phyloP scores from a whole-genome alignment of 768 basidiomycete genomes.

The Boletellus sp. region DNA sequence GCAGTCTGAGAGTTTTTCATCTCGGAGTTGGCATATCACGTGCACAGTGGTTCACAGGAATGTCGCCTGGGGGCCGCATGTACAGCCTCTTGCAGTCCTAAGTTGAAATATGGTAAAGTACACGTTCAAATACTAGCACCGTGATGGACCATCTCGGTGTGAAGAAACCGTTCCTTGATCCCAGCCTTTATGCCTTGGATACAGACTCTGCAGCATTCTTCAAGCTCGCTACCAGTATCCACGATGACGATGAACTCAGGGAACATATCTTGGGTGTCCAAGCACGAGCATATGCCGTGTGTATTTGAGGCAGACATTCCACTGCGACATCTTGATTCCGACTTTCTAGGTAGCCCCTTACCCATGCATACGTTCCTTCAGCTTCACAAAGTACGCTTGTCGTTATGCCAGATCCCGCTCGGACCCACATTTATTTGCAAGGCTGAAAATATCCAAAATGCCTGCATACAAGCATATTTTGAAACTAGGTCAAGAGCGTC shows the following conservation, averaged over 20 bases:
- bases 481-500: slow-evolving; percentile 34
- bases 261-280: slow-evolving; percentile 34
- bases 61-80: no score
- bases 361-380: slow-evolving; percentile 20
- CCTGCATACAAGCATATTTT: slow-evolving; percentile 29
- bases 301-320: not conserved
- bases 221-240: slow-evolving; percentile 28
- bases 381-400: slow-evolving; percentile 16
- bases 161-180: slow-evolving; percentile 5
- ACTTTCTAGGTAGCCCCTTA: slow-evolving; percentile 20
- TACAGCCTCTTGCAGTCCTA: no score
- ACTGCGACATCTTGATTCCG: not conserved
- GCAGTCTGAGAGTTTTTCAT: no score
- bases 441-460: slow-evolving; percentile 18
- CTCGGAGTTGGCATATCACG: no score
- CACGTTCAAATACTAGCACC: no score
- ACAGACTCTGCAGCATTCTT: slow-evolving; percentile 24
- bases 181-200: slow-evolving; percentile 13
- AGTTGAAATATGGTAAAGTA: no score
- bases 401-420: not conserved
- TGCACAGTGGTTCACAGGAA: no score
- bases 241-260: slow-evolving; percentile 28
- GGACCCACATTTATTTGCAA: slow-evolving; percentile 3
- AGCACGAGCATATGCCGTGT: slow-evolving; percentile 30
- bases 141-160: not conserved